A percentile compares a stretch with the other conserved stretches of the same genome.
phyloP scores from a whole-genome alignment of 768 basidiomycete species.

The Suillus spraguei region DNA sequence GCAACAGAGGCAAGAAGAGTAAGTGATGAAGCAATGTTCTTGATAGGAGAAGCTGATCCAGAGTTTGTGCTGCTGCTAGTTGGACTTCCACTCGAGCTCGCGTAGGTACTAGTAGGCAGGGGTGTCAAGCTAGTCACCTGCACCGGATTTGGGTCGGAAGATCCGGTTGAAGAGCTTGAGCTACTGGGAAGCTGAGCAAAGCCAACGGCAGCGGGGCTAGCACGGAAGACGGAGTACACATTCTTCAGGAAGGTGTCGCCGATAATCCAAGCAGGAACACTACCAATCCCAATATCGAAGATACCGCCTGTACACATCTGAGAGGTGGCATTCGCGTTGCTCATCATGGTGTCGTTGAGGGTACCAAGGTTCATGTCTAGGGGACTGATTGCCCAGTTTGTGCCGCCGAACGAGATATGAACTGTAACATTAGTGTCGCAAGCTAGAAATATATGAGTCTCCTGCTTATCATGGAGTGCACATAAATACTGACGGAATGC shows the following conservation, averaged over 20 bases:
- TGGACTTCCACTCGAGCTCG: constrained; percentile 8
- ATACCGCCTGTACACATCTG: constrained; percentile 62
- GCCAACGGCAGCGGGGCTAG: constrained; percentile 30
- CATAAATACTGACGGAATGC: constrained; percentile 61
- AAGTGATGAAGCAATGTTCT: constrained; percentile 16
- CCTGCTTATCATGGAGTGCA: background rate
- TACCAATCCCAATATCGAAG: constrained; percentile 65
- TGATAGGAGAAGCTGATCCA: constrained; percentile 10
- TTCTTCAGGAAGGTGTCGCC: constrained; percentile 70
- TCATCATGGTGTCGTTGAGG: constrained; percentile 29
- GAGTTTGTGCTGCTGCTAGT: background rate
- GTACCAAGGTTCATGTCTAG: constrained; percentile 81
- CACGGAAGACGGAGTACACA: constrained; percentile 34
- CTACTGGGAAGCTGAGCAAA: constrained; percentile 31
- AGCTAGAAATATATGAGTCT: constrained; percentile 47
- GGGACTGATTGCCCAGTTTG: constrained; percentile 72
- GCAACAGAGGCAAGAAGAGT: constrained; percentile 12
- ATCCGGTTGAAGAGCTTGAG: background rate
- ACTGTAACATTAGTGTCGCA: constrained; percentile 62
- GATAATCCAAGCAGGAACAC: constrained; percentile 60
- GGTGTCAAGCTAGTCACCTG: too few relatives aligned
- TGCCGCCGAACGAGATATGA: constrained; percentile 76
- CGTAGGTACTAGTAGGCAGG: background rate
- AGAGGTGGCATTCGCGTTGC: constrained; percentile 25
- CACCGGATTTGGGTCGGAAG: background rate